These are phyloP conservation scores for Stemphylium beticola DNA, from an alignment of 2,329 filamentous ascomycete genomes.

Conservation along the genomic window DNA sequence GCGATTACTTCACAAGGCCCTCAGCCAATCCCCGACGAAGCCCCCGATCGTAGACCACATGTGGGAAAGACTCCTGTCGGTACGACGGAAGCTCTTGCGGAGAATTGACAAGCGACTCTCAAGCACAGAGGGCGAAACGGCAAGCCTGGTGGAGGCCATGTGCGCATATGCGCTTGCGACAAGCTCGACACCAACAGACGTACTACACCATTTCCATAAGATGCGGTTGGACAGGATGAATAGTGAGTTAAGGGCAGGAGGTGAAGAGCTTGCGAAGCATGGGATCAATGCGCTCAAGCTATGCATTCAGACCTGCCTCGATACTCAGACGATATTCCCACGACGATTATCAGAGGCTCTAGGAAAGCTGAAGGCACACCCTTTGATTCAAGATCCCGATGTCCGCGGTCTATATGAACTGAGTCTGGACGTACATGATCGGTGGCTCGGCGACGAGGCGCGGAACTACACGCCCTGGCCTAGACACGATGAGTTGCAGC, in stretches of 20 bases:
- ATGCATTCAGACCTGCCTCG: slow-evolving; percentile 77
- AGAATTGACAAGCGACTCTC: slow-evolving; percentile 64
- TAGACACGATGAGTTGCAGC: slow-evolving; percentile 71
- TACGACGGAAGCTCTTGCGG: slow-evolving; percentile 70
- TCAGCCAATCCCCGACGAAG: slow-evolving; percentile 60
- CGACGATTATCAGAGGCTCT: slow-evolving; percentile 73
- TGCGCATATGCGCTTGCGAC: slow-evolving; percentile 83
- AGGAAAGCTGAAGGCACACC: slow-evolving; percentile 69
- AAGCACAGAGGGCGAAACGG: slow-evolving; percentile 46
- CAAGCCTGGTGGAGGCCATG: slow-evolving; percentile 71
- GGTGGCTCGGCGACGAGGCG: slow-evolving; percentile 84
- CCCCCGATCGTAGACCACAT: slow-evolving; percentile 66
- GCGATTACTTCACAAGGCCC: slow-evolving; percentile 74
- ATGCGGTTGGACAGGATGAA: slow-evolving; percentile 73
- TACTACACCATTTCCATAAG: slow-evolving; percentile 77
- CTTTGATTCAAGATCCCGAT: slow-evolving; percentile 73
- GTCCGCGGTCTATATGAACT: slow-evolving; percentile 72
- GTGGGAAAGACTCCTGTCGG: slow-evolving; percentile 66
- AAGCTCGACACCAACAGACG: slow-evolving; percentile 79
- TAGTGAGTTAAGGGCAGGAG: slow-evolving; percentile 61
- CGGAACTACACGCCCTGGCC: slow-evolving; percentile 87
- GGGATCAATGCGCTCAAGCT: slow-evolving; percentile 72
- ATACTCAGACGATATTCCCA: slow-evolving; percentile 78
- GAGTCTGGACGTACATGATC: slow-evolving; percentile 76
- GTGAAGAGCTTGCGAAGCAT: slow-evolving; percentile 55